Base-by-base conservation (phyloP, 2,329 filamentous ascomycete species). In the Fusarium sp. region DNA sequence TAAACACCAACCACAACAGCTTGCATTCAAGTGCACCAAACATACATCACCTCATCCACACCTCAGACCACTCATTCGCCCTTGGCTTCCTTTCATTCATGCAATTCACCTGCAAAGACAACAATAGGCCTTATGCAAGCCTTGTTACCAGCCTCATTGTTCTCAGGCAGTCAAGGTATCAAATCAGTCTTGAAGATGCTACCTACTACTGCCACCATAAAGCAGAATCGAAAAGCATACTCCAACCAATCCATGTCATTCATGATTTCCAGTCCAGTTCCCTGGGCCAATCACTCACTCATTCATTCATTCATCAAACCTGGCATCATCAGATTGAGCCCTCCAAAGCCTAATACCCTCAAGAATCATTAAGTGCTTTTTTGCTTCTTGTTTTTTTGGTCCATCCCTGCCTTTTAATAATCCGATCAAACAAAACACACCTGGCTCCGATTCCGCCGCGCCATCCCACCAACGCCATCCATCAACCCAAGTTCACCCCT, bases 381-480 rank as follows among this genome's bases (percentile, higher is more conserved):
- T 74, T 63, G 62, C 62, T 67, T 62, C 62, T 70, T 70, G 58
- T 64, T 74, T 63, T 62, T 73, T 67, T 59, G 27, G 27, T 16
- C 68, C 58, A 42, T 66, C 38, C 69, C 47, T n/a, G 47, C 62
- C 52, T 37, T 60, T 16, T 38, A 29, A 50, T 59, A 50, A 70
- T 74, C 67, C 67, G 27, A 57, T 74, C 54, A 61, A 67, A 45
- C 27, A 57, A 74, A 73, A 52, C 72, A 73, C 68, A 70, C 72
- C 66, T 75, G 60, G 72, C 60, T 74, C 74, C 60, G 64, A 72
- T 65, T 52, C 52, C 37, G 34, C 54, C 72, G 69, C 37, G 37
- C 54, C 72, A 62, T 73, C 54, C 72, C 72, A 63, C 60, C 66
- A 74, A 74, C 72, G 72, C 72, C 72, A 31, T 72, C 66, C 68